Evolutionary conservation across 164 flowering plant genomes (phyloP).

Genomic region (Magnolia kwangsiensis): DNA sequence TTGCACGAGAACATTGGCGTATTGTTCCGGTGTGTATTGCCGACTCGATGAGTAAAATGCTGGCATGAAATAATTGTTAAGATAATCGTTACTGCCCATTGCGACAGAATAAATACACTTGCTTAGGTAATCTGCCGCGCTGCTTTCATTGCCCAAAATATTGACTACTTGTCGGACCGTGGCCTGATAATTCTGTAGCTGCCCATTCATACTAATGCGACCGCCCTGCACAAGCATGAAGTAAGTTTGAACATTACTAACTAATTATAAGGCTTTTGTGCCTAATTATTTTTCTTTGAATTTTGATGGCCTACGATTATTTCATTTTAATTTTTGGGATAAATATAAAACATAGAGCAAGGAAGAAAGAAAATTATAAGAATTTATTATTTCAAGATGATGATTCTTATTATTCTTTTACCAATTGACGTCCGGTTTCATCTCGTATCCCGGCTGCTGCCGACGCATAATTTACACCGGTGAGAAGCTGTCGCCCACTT

Average conservation of each 20-base stretch:
- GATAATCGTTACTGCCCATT: slow-evolving; percentile 55
- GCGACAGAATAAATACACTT: slow-evolving; percentile 27
- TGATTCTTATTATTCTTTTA: slow-evolving; percentile 12
- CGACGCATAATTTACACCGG: slow-evolving; percentile 52
- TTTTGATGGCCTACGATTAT: background rate
- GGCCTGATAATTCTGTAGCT: slow-evolving; percentile 39
- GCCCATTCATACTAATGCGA: slow-evolving; percentile 46
- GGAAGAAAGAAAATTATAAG: background rate
- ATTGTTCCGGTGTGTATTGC: slow-evolving; percentile 54
- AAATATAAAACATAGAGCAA: background rate
- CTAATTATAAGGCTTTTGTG: background rate
- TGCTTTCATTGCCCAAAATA: slow-evolving; percentile 40
- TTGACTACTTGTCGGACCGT: slow-evolving; percentile 41
- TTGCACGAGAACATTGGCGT: slow-evolving; percentile 55
- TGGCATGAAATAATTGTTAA: slow-evolving; percentile 56
- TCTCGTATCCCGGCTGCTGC: slow-evolving; percentile 57
- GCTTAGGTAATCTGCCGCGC: slow-evolving; percentile 26
- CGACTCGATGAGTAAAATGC: slow-evolving; percentile 41
- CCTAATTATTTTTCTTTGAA: background rate
- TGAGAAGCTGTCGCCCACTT: slow-evolving; percentile 34
- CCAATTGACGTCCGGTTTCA: slow-evolving; percentile 56
- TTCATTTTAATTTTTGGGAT: background rate
- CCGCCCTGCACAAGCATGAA: slow-evolving; percentile 38
- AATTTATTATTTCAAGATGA: background rate
- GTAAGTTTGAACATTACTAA: background rate